These are phyloP conservation scores for Cyclocybe cylindracea DNA, from an alignment of 768 basidiomycete species.

Conservation along the genomic window DNA sequence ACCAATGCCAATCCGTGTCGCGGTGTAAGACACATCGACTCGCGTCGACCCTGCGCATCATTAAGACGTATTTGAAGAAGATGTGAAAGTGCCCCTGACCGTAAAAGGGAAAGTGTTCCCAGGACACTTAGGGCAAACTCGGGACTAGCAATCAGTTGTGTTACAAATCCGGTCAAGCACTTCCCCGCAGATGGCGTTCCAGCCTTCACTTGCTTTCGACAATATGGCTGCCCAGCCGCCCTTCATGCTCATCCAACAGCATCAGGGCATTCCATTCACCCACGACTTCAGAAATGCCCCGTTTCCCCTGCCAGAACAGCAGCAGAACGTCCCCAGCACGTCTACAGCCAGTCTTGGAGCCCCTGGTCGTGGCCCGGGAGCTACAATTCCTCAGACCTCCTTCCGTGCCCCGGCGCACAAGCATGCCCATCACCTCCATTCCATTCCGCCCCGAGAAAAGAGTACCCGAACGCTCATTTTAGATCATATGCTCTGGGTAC, in stretches of 20 bases:
- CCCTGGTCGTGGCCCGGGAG: constrained; percentile 10
- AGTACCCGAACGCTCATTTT: constrained; percentile 87
- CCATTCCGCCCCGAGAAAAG: constrained; percentile 86
- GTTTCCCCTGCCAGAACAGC: constrained; percentile 6
- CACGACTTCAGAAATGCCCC: constrained; percentile 12
- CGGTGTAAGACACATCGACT: too few relatives aligned
- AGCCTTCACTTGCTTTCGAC: constrained; percentile 7
- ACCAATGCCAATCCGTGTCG: too few relatives aligned
- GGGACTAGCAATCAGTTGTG: constrained; percentile 22
- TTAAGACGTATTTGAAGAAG: not conserved
- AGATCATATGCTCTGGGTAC: constrained; percentile 87
- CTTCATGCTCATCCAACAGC: constrained; percentile 15
- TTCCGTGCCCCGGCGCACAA: constrained; percentile 82
- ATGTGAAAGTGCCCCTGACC: not conserved
- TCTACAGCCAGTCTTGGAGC: constrained; percentile 11
- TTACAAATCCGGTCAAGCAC: constrained; percentile 21
- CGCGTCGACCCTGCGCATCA: too few relatives aligned
- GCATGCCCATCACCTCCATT: constrained; percentile 86
- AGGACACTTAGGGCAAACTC: constrained; percentile 30
- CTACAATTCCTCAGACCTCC: constrained; percentile 23
- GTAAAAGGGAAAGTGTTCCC: constrained; percentile 10
- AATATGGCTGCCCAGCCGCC: constrained; percentile 16
- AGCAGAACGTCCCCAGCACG: constrained; percentile 11
- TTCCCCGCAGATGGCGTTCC: constrained; percentile 22
- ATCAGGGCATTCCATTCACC: constrained; percentile 6